Evolutionary conservation across 495 filamentous ascomycete genomes (phyloP).

Genomic region (Astrothelium subdiscretum): DNA sequence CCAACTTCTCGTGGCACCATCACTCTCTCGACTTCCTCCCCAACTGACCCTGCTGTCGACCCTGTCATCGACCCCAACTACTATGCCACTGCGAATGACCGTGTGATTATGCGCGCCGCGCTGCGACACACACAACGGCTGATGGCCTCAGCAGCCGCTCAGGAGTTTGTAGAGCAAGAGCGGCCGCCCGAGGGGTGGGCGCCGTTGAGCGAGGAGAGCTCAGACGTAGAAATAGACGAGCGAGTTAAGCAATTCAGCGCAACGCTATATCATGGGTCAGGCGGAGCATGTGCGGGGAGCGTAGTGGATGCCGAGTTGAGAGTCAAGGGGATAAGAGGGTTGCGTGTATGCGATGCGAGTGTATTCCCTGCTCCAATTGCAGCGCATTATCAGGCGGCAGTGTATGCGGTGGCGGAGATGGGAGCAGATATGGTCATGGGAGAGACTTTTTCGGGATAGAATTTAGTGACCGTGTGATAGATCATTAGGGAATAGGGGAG

Average conservation of each 20-base stretch:
- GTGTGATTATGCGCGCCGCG: neutral
- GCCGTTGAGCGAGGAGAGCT: neutral
- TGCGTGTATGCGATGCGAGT: constrained; percentile 14
- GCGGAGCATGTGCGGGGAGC: constrained; percentile 2
- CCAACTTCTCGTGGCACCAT: neutral
- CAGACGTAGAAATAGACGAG: neutral
- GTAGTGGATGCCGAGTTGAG: constrained; percentile 11
- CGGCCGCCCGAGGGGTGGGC: neutral
- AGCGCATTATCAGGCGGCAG: constrained; percentile 5
- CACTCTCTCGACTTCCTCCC: neutral
- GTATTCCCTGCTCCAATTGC: constrained; percentile 13
- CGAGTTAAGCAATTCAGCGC: neutral
- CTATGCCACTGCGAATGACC: neutral
- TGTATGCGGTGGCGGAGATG: constrained; percentile 16
- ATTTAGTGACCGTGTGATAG: neutral
- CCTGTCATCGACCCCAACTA: neutral
- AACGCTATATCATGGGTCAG: neutral
- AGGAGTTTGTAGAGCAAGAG: neutral
- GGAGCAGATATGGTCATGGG: constrained; percentile 6
- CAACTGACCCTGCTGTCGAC: neutral
- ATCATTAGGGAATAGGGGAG: neutral
- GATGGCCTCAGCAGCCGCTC: neutral
- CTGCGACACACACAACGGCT: neutral
- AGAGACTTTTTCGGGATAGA: neutral
- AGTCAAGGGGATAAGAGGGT: constrained; percentile 9